Evolutionary conservation across 176 grass and related monocot species (phyloP), one percentile per base, ranked within the genome.

Genomic region (Panicum miliaceum): DNA sequence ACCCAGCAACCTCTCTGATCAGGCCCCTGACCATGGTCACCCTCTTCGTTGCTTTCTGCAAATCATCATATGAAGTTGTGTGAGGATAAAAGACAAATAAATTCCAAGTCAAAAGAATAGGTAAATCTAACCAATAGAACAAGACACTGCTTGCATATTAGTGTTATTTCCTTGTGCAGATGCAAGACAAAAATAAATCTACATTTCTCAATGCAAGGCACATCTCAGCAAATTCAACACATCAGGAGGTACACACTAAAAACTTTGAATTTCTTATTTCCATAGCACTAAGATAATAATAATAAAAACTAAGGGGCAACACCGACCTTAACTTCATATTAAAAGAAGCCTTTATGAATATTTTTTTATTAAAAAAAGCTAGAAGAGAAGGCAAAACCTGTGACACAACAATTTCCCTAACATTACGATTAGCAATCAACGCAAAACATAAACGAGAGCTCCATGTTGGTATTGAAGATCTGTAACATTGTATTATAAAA

Each of bases 1-100:
- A 90, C 15, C 89, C 89, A 84, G 89, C 89, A 57, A 91, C 89
- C 62, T 91, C 89, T 77, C 89, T 87, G 69, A 91, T 91, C 76
- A 91, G 68, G 81, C 22, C 79, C 62, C 89, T 80, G 25, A 91
- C 84, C 19, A 91, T 87, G 25, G 18, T n/a, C 4, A 91, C 89
- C 69, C 89, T 68, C 81, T 91, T 91, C 12, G 81, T 87, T 15
- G 75, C 41, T 91, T 91, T 91, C 85, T 91, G 80, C 74, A 79
- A 26, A 78, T 18, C 16, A 66, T n/a, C 3, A 58, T 22, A 61
- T 0, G 5, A 60, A 26, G 4, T 4, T 29, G 15, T n/a, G 15
- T 18, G 51, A 73, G n/a, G 6, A 18, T 19, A 38, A 4, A 54
- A 5, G 3, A 13, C 2, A 19, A 0, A 9, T 2, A 4, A 0